Percentiles rank a stretch among this genome's conserved stretches.
phyloP scores from a whole-genome alignment of 164 flowering plant genomes.

The Nelumbo lutea region DNA sequence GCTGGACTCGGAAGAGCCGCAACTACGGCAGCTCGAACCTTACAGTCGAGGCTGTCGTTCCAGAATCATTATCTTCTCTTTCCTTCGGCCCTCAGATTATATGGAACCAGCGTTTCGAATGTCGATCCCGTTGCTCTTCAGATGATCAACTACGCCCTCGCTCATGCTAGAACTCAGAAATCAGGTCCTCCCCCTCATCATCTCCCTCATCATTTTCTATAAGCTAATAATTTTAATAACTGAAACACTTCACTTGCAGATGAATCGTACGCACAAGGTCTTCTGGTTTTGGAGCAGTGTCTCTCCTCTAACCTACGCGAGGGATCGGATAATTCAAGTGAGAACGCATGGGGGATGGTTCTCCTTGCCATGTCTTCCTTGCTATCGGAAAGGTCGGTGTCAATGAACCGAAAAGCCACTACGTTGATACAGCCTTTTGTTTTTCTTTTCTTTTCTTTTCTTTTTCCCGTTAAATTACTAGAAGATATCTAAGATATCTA shows the following conservation, averaged over 20 bases:
- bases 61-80: constrained; percentile 3
- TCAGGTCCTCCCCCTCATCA: constrained; percentile 35
- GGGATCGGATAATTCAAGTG: constrained; percentile 14
- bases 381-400: constrained; percentile 54
- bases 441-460: too few relatives aligned
- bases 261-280: constrained; percentile 63
- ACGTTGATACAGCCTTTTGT: too few relatives aligned
- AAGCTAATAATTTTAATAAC: too few relatives aligned
- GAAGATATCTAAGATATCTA: background rate
- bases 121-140: constrained; percentile 53
- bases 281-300: constrained; percentile 77
- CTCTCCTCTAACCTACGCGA: constrained; percentile 45
- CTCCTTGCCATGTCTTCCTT: constrained; percentile 72
- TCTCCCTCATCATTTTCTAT: too few relatives aligned
- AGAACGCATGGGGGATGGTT: constrained; percentile 49
- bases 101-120: constrained; percentile 15
- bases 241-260: constrained; percentile 23
- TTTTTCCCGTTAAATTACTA: constrained; percentile 3
- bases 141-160: constrained; percentile 74
- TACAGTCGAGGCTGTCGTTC: background rate
- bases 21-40: constrained; percentile 6
- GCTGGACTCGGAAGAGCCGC: constrained; percentile 16
- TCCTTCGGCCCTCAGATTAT: constrained; percentile 24
- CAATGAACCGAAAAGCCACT: too few relatives aligned
- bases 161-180: constrained; percentile 60